Conservation (phyloP, 306 rosid species). For the Castanea mollissima region DNA sequence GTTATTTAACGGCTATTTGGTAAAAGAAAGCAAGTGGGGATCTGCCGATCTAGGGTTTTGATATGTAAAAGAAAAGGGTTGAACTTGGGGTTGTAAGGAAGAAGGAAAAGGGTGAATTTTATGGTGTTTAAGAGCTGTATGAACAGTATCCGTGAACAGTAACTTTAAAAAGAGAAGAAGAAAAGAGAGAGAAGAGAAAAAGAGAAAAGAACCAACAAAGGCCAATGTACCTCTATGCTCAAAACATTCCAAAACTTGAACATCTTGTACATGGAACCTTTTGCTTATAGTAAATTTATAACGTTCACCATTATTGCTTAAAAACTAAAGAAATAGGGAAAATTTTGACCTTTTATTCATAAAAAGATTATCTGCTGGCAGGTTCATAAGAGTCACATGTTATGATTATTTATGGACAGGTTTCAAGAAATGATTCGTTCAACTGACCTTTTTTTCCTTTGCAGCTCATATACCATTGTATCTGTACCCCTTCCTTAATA, state of each 20-base stretch:
- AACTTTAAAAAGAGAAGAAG: too few species aligned
- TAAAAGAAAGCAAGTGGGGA: too few species aligned
- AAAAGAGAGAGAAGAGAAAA: too few species aligned
- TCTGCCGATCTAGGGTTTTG: too few species aligned
- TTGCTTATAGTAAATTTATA: not conserved
- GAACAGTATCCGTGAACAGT: too few species aligned
- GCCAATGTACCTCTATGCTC: too few species aligned
- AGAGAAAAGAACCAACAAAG: too few species aligned
- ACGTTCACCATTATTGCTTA: not conserved
- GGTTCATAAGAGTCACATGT: not conserved
- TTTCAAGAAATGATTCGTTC: not conserved
- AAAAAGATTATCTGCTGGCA: not conserved
- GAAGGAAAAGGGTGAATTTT: too few species aligned
- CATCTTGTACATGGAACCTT: not conserved
- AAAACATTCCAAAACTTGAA: not conserved
- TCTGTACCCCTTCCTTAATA: constrained; percentile 80
- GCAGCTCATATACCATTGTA: constrained; percentile 83
- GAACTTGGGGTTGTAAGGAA: too few species aligned
- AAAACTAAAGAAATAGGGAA: not conserved
- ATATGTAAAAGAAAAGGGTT: too few species aligned
- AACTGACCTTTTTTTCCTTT: constrained; percentile 26
- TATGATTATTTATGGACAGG: not conserved
- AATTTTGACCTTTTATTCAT: not conserved
- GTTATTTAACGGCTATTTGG: too few species aligned
- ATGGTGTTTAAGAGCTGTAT: too few species aligned